phyloP scores from a whole-genome alignment of 371 early-diverging fungal species.

The Rhizopus delemar region DNA sequence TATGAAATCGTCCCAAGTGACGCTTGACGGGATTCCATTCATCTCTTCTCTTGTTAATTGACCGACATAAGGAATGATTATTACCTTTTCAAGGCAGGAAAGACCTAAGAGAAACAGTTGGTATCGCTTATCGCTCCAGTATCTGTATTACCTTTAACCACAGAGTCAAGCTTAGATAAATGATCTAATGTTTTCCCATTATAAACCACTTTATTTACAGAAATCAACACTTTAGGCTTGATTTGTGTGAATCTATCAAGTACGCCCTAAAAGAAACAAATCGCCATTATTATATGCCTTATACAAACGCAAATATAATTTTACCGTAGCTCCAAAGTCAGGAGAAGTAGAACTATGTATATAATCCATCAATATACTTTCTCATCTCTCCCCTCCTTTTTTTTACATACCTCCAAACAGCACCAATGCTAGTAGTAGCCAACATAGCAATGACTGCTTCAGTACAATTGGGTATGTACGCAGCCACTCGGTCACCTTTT shows the following conservation, averaged over 20 bases:
- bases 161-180: slow-evolving; percentile 71
- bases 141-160: slow-evolving; percentile 56
- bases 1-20: slow-evolving; percentile 53
- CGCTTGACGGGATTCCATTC: slow-evolving; percentile 38
- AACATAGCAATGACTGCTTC: slow-evolving; percentile 90
- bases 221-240: slow-evolving; percentile 89
- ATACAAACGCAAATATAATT: slow-evolving; percentile 8
- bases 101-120: slow-evolving; percentile 25
- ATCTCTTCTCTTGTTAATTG: slow-evolving; percentile 13
- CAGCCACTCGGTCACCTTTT: slow-evolving; percentile 90
- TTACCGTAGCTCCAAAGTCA: slow-evolving; percentile 88
- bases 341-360: slow-evolving; percentile 77
- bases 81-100: slow-evolving; percentile 66
- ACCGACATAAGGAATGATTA: slow-evolving; percentile 75
- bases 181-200: slow-evolving; percentile 88
- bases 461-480: slow-evolving; percentile 89
- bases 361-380: background rate
- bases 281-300: slow-evolving; percentile 8
- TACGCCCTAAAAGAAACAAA: slow-evolving; percentile 67
- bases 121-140: background rate
- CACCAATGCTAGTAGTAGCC: slow-evolving; percentile 92
- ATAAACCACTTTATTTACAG: slow-evolving; percentile 86
- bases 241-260: slow-evolving; percentile 95
- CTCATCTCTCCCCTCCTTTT: slow-evolving; percentile 6
- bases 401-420: slow-evolving; percentile 83